Evolutionary conservation across 805 yeast species (phyloP).

Genomic region (Metschnikowia noctiluminum): DNA sequence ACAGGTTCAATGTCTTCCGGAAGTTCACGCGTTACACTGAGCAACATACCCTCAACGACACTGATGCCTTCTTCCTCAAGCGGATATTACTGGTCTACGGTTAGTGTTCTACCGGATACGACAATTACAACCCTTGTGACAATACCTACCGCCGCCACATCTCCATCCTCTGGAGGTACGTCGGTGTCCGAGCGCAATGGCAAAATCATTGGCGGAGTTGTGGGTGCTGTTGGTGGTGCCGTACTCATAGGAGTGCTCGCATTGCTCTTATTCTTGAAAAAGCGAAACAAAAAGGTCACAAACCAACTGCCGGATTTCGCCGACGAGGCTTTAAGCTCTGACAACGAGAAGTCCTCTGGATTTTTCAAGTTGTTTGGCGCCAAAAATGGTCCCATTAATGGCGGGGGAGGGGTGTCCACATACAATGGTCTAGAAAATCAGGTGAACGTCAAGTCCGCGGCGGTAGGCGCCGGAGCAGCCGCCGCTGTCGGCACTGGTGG

Average conservation of each 20-base stretch:
- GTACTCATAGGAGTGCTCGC: slow-evolving; percentile 38
- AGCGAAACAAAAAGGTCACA: slow-evolving; percentile 27
- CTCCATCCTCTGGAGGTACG: slow-evolving; percentile 6
- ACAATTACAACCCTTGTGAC: slow-evolving; percentile 41
- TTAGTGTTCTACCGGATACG: slow-evolving; percentile 26
- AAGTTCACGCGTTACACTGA: not conserved
- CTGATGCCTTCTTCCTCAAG: slow-evolving; percentile 8
- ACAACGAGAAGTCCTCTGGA: slow-evolving; percentile 21
- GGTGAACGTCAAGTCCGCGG: slow-evolving; percentile 17
- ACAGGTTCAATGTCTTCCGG: not conserved
- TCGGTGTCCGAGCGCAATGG: slow-evolving; percentile 16
- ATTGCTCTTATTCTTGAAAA: slow-evolving; percentile 34
- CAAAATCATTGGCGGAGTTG: slow-evolving; percentile 42
- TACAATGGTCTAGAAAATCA: slow-evolving; percentile 30
- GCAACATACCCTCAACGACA: slow-evolving; percentile 1
- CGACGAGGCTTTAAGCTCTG: slow-evolving; percentile 24
- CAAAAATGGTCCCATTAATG: slow-evolving; percentile 15
- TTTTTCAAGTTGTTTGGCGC: slow-evolving; percentile 32
- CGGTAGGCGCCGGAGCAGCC: slow-evolving; percentile 7
- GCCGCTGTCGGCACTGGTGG: slow-evolving; percentile 10
- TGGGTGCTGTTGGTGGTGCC: slow-evolving; percentile 47
- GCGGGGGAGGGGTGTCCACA: slow-evolving; percentile 20
- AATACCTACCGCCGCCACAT: slow-evolving; percentile 32
- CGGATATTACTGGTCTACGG: slow-evolving; percentile 18
- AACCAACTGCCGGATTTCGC: slow-evolving; percentile 45